Base-by-base conservation (phyloP, 495 filamentous ascomycete genomes). In the Chaetomium cochliodes region DNA sequence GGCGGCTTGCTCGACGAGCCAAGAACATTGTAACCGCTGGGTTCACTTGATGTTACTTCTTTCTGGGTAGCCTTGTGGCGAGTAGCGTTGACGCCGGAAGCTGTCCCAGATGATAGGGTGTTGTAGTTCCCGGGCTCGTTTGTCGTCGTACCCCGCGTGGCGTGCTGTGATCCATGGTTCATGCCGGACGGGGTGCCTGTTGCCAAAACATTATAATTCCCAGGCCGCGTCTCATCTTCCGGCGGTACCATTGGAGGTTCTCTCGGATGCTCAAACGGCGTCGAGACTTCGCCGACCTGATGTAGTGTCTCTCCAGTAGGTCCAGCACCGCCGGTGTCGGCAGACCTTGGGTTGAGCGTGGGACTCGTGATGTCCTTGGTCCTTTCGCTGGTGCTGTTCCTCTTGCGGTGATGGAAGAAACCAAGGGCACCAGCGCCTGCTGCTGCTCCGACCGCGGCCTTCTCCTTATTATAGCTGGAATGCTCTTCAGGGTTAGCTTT, bases 371-470 rank as follows among this genome's bases (percentile, higher is more conserved):
- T 42, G 8, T 67, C 56, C 11, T 68, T 33, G 2, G 62, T 22
- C 1, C 66, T 65, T 30, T 70, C 53, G 42, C 30, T 68, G 39
- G 26, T 51, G 58, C 58, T 60, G 28, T 60, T 33, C 22, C 16
- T 65, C 20, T 70, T 63, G 13, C 37, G 65, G 41, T 67, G 67
- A n/a, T 72, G 72, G 26, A 65, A 25, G 20, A 68, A 33, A 41
- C 69, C 67, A 33, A 66, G 63, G 2, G 60, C 65, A 0, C 66
- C 65, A 28, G 68, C 58, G 12, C 68, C 74, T 15, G 68, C 71
- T 5, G 73, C 70, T 12, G 69, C 69, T n/a, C 67, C 74, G 13
- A 62, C 62, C 7, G 69, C 70, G n/a, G 70, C 68, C 53, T 72
- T 73, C 42, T 74, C 60, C 60, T 67, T 76, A 18, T 41, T 20